phyloP scores from a whole-genome alignment of 345 rosid species.

The Durio zibethinus region DNA sequence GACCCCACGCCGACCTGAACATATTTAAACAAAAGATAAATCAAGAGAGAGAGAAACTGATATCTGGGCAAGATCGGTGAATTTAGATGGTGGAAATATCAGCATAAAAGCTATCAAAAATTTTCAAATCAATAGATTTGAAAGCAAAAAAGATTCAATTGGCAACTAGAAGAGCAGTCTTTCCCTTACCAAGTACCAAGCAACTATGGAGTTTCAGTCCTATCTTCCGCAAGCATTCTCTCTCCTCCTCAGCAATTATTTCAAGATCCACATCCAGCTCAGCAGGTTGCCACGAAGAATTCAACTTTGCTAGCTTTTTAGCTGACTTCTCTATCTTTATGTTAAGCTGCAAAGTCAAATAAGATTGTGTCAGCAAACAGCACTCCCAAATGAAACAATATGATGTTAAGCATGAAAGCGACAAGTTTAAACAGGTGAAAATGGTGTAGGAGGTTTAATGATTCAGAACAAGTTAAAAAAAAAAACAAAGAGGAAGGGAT shows the following conservation, averaged over 20 bases:
- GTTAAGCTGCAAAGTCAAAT: slow-evolving; percentile 48
- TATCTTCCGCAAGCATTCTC: slow-evolving; percentile 64
- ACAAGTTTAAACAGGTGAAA: background rate
- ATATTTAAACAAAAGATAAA: slow-evolving; percentile 12
- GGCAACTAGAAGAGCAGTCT: slow-evolving; percentile 13
- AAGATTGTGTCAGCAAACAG: slow-evolving; percentile 14
- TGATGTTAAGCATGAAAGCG: background rate
- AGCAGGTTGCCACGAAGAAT: slow-evolving; percentile 47
- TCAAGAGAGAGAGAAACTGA: background rate
- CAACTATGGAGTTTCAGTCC: slow-evolving; percentile 62
- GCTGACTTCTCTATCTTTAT: slow-evolving; percentile 55
- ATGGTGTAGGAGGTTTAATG: background rate
- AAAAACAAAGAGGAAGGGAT: slow-evolving; percentile 5
- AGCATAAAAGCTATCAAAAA: background rate
- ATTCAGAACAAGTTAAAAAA: background rate
- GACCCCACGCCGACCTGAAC: slow-evolving; percentile 77
- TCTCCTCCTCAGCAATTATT: slow-evolving; percentile 71
- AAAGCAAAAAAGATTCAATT: background rate
- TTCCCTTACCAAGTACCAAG: slow-evolving; percentile 65
- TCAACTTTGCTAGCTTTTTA: slow-evolving; percentile 47
- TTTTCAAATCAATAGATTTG: background rate
- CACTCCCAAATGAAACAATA: slow-evolving; percentile 11
- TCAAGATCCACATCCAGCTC: slow-evolving; percentile 54
- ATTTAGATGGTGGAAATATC: background rate
- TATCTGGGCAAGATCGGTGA: background rate